These are phyloP conservation scores for Digitaria exilis DNA, from an alignment of 202 grass and related monocot species.

Conservation along the genomic window DNA sequence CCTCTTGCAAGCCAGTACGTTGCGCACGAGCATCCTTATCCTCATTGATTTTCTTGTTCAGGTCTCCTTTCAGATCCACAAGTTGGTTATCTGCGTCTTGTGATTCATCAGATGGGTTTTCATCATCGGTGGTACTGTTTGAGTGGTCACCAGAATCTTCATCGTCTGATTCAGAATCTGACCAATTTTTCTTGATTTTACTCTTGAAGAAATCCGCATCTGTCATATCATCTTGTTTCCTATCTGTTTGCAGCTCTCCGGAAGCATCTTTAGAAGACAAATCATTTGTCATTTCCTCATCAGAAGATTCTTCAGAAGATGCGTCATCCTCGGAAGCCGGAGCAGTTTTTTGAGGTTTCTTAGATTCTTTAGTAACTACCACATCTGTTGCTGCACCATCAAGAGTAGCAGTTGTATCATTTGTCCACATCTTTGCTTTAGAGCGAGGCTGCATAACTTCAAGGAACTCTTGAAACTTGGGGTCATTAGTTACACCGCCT, in stretches of 20 bases:
- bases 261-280: constrained; percentile 16
- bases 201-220: constrained; percentile 92
- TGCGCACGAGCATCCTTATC: constrained; percentile 16
- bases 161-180: constrained; percentile 80
- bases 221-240: constrained; percentile 46
- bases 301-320: constrained; percentile 47
- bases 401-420: constrained; percentile 64
- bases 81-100: constrained; percentile 31
- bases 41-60: constrained; percentile 34
- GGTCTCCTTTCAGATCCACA: constrained; percentile 37
- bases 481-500: constrained; percentile 57
- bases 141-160: constrained; percentile 45
- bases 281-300: constrained; percentile 42
- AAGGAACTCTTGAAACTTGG: constrained; percentile 82
- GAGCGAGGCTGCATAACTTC: constrained; percentile 87
- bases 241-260: constrained; percentile 44
- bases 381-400: constrained; percentile 33
- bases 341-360: constrained; percentile 32
- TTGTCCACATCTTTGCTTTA: constrained; percentile 93
- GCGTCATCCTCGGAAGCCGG: constrained; percentile 31
- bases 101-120: constrained; percentile 42
- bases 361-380: constrained; percentile 27
- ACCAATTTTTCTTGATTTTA: constrained; percentile 92
- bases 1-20: constrained; percentile 32
- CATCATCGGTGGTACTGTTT: constrained; percentile 36